phyloP scores from a whole-genome alignment of 2,329 filamentous ascomycete species.

The Lasiodiplodia citricola region DNA sequence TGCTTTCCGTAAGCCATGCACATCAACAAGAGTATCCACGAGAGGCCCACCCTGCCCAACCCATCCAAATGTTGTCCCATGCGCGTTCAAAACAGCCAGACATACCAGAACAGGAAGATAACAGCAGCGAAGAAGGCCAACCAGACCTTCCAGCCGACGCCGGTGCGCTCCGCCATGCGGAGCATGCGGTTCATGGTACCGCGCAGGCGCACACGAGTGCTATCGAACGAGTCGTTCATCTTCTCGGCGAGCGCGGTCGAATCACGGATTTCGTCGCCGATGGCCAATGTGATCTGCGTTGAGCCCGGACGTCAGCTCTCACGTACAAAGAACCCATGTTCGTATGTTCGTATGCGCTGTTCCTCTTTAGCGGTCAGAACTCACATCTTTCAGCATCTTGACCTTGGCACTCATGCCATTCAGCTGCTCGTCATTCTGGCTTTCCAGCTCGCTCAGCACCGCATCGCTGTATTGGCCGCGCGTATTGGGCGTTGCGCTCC shows the following conservation, averaged over 20 bases:
- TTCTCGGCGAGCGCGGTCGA: constrained; percentile 87
- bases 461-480: constrained; percentile 93
- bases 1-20: constrained; percentile 19
- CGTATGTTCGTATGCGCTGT: background rate
- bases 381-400: constrained; percentile 83
- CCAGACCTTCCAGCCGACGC: constrained; percentile 97
- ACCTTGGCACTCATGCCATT: constrained; percentile 93
- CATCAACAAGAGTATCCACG: constrained; percentile 9
- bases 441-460: constrained; percentile 90
- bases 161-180: constrained; percentile 90
- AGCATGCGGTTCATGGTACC: constrained; percentile 98
- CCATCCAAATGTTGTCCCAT: background rate
- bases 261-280: constrained; percentile 93
- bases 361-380: constrained; percentile 41
- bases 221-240: constrained; percentile 95
- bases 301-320: background rate
- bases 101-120: constrained; percentile 83
- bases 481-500: constrained; percentile 53
- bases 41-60: background rate
- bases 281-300: constrained; percentile 82
- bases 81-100: constrained; percentile 75
- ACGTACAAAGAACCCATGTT: background rate
- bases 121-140: constrained; percentile 85
- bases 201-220: constrained; percentile 76
- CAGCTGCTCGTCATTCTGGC: constrained; percentile 90